These are phyloP conservation scores for Ceratocystis variospora DNA, from an alignment of 2,329 filamentous ascomycete species.

Conservation along the genomic window DNA sequence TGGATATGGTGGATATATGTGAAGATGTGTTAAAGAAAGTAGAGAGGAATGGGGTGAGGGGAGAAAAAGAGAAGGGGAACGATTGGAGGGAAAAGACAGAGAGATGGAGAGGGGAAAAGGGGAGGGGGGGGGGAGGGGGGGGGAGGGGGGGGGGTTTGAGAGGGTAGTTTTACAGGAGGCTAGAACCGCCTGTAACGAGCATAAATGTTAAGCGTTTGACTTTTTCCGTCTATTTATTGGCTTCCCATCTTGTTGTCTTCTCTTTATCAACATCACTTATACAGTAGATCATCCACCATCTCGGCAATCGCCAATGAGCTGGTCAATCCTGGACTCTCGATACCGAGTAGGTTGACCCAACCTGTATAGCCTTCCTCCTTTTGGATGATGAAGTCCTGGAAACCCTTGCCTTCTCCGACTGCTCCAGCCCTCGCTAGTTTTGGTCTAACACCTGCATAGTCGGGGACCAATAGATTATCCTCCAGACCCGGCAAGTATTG, in stretches of 20 bases:
- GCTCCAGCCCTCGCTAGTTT: conserved; percentile 54
- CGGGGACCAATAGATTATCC: conserved; percentile 49
- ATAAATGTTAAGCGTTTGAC: neutral
- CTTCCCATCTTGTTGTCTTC: no score
- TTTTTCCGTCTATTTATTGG: conserved; percentile 18
- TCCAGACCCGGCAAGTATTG: conserved; percentile 67
- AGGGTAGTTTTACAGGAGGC: neutral
- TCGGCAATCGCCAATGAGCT: conserved; percentile 76
- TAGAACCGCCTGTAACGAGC: neutral
- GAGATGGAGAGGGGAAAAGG: no score
- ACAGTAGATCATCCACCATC: conserved; percentile 45
- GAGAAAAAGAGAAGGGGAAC: no score
- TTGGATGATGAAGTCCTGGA: conserved; percentile 71
- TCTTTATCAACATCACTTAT: conserved; percentile 23
- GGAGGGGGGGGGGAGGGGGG: no score
- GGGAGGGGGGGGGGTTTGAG: no score
- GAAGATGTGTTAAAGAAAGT: no score
- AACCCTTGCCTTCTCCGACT: conserved; percentile 50
- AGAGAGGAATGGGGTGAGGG: no score
- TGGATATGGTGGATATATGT: no score
- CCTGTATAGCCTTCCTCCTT: conserved; percentile 65
- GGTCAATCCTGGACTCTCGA: conserved; percentile 86
- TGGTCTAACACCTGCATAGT: conserved; percentile 85
- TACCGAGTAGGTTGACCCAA: conserved; percentile 82
- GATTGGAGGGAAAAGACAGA: no score